phyloP scores from a whole-genome alignment of 2,329 filamentous ascomycete genomes.

The Pseudogymnoascus destructans region DNA sequence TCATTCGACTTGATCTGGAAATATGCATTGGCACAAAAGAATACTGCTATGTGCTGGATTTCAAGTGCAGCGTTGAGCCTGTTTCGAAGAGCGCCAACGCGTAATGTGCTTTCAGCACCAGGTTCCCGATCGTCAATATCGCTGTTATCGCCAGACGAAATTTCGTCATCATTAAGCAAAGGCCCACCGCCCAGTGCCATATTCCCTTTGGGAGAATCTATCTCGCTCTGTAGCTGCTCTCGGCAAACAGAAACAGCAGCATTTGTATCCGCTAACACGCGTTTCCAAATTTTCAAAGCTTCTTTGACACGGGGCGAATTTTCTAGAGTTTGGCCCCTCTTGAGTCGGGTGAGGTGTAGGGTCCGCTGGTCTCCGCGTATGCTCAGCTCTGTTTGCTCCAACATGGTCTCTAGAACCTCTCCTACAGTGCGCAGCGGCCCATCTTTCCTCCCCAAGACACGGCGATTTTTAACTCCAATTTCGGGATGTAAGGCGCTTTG shows the following conservation, averaged over 20 bases:
- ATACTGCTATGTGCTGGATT: constrained; percentile 66
- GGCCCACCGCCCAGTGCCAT: constrained; percentile 15
- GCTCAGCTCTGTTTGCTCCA: constrained; percentile 62
- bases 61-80: constrained; percentile 63
- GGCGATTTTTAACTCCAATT: constrained; percentile 54
- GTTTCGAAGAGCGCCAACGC: constrained; percentile 46
- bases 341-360: constrained; percentile 56
- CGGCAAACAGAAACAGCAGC: constrained; percentile 50
- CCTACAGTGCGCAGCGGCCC: constrained; percentile 66
- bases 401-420: constrained; percentile 83
- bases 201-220: constrained; percentile 22
- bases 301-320: constrained; percentile 55
- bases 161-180: constrained; percentile 23
- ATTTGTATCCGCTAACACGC: constrained; percentile 37
- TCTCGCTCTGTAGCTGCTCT: constrained; percentile 42
- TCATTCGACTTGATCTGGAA: constrained; percentile 70
- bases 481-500: constrained; percentile 81
- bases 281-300: constrained; percentile 58
- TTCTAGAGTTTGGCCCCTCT: constrained; percentile 68
- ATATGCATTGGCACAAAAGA: constrained; percentile 73
- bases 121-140: constrained; percentile 23
- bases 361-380: constrained; percentile 57
- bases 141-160: neutral
- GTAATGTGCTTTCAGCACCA: constrained; percentile 17
- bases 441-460: constrained; percentile 46